A percentile compares a stretch with the other conserved stretches of the same genome.
Conservation (phyloP, 129 eudicot genomes). For the Ambrosia artemisiifolia region DNA sequence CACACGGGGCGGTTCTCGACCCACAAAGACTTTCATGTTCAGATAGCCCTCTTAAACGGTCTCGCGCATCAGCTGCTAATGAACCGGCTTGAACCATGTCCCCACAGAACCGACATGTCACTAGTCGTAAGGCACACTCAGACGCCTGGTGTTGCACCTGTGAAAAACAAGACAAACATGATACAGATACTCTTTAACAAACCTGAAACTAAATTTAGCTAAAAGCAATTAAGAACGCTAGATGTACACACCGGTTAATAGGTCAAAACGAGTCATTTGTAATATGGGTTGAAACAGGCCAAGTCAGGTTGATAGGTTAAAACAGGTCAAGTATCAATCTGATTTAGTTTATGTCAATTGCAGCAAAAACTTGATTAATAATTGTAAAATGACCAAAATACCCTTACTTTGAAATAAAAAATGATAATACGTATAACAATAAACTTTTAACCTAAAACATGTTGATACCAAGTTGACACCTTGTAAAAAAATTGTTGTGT, state of each 20-base stretch:
- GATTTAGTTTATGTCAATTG: no score
- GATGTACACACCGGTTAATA: neutral
- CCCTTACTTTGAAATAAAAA: neutral
- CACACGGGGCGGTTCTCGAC: slow-evolving; percentile 93
- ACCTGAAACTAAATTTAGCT: neutral
- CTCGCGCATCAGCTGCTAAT: slow-evolving; percentile 69
- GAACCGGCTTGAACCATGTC: slow-evolving; percentile 94
- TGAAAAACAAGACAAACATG: neutral
- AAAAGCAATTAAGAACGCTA: neutral
- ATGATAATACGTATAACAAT: no score
- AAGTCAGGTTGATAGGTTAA: neutral
- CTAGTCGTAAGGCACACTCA: slow-evolving; percentile 70
- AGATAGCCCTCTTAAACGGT: slow-evolving; percentile 73
- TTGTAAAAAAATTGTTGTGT: no score
- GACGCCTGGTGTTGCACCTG: slow-evolving; percentile 82
- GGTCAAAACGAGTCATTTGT: neutral
- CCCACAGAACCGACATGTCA: slow-evolving; percentile 89
- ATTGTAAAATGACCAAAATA: neutral
- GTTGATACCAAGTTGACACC: neutral
- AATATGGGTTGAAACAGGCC: neutral
- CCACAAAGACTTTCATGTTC: slow-evolving; percentile 91
- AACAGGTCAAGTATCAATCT: no score
- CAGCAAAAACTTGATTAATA: neutral
- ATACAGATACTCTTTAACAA: neutral
- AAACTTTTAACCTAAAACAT: no score